Conservation (phyloP, 1,284 basidiomycete genomes). For the Golubevia sp. region DNA sequence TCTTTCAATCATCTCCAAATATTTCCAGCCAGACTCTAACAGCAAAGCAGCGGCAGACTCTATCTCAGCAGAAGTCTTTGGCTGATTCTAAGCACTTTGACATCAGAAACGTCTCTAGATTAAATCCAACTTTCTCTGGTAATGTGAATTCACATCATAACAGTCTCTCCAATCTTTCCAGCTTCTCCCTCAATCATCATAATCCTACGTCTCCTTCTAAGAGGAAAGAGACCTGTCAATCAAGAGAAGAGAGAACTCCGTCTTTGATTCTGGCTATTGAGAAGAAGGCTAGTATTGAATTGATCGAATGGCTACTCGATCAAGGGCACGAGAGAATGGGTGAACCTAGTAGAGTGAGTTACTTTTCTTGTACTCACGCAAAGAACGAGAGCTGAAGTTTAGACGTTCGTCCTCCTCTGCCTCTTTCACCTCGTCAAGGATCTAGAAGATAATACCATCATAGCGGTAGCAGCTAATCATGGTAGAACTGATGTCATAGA, state of each 20-base stretch:
- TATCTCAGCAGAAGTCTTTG: constrained; percentile 16
- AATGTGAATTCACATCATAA: no score
- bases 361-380: background rate
- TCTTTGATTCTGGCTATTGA: constrained; percentile 33
- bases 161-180: background rate
- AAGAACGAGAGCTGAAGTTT: no score
- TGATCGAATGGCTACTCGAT: constrained; percentile 48
- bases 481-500: constrained; percentile 30
- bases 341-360: constrained; percentile 4
- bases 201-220: background rate
- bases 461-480: constrained; percentile 22
- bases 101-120: constrained; percentile 19
- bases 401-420: background rate
- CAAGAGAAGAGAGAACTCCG: background rate
- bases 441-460: background rate
- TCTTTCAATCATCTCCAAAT: background rate
- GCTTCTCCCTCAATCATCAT: background rate
- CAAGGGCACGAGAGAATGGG: constrained; percentile 32
- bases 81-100: constrained; percentile 27
- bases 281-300: constrained; percentile 28
- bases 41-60: constrained; percentile 19
- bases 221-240: background rate
- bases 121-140: no score
- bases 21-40: background rate
- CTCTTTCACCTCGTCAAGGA: background rate